Evolutionary conservation across 495 filamentous ascomycete genomes (phyloP).

Genomic region (Ascobolus immersus): DNA sequence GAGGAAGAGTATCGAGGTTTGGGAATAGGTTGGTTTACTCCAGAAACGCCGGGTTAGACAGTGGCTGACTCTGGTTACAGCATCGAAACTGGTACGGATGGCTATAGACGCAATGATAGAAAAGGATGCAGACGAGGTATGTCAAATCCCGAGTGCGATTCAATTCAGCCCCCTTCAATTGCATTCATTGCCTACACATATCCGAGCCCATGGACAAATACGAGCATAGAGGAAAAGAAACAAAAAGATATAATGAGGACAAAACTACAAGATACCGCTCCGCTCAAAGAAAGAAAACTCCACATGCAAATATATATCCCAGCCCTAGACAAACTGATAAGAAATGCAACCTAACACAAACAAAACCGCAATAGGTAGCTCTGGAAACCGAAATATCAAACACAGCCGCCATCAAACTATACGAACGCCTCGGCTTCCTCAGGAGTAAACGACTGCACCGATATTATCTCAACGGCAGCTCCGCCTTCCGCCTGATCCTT

Average conservation of each 20-base stretch:
- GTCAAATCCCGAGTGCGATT: no score
- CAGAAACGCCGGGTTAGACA: no score
- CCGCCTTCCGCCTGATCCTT: conserved; percentile 67
- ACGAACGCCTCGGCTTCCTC: conserved; percentile 80
- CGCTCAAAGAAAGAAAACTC: no score
- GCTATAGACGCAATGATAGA: conserved; percentile 80
- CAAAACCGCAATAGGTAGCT: conserved; percentile 33
- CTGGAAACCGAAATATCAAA: conserved; percentile 96
- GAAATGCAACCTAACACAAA: no score
- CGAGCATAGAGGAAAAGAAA: not conserved
- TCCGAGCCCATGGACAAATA: conserved; percentile 4
- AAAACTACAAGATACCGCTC: not conserved
- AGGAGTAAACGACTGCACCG: conserved; percentile 79
- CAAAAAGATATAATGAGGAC: not conserved
- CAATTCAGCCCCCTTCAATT: conserved; percentile 2
- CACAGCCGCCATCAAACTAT: conserved; percentile 69
- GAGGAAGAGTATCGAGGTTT: conserved; percentile 48
- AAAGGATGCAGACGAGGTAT: conserved; percentile 62
- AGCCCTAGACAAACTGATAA: no score
- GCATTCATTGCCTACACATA: conserved; percentile 6
- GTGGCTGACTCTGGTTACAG: no score
- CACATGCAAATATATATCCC: no score
- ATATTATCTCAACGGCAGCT: conserved; percentile 93
- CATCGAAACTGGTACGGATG: conserved; percentile 64
- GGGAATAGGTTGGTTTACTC: conserved; percentile 47